Evolutionary conservation across 768 basidiomycete species (phyloP), one percentile per base, ranked within the genome.

Genomic region (Suillus sp.): DNA sequence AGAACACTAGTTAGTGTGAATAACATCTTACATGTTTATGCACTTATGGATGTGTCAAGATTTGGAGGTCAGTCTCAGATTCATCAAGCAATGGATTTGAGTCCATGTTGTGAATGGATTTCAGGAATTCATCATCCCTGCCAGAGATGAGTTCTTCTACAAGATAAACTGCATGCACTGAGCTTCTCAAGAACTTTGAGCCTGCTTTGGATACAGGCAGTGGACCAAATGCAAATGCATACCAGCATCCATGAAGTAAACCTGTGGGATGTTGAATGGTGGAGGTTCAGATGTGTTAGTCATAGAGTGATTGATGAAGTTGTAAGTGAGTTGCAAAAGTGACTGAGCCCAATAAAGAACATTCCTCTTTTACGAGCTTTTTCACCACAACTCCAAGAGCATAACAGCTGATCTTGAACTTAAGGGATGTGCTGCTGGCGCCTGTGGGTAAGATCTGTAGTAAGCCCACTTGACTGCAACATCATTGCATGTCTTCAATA

Each of bases 31-130:
- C 11, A n/a, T n/a, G 22, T 9, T 1, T 22, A 47, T 47, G 10
- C n/a, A 10, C 45, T n/a, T 22, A 47, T 10, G 45, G 45, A 47
- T 47, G 45, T 1, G 66, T 65, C 38, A 69, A 60, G 34, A 70
- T 69, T 43, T 72, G 71, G 5, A 69, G 69, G 51, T 72, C 71
- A 8, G 69, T 70, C 56, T 63, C 20, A 11, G 43, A 35, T n/a
- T 25, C 16, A 30, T 65, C 64, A 14, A 7, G 13, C 3, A 57
- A 32, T 0, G 69, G 66, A 1, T 50, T 35, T 2, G 69, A 63
- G 9, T 67, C 64, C 25, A 62, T 48, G 58, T 74, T 74, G 66
- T 72, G 68, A 18, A 74, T 43, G 53, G 69, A 74, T 59, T 74
- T 74, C 20, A 60, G 22, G 60, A 72, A 74, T 16, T 65, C 65